Conservation (phyloP, 306 rosid species). For the Hylodesmum podocarpum region DNA sequence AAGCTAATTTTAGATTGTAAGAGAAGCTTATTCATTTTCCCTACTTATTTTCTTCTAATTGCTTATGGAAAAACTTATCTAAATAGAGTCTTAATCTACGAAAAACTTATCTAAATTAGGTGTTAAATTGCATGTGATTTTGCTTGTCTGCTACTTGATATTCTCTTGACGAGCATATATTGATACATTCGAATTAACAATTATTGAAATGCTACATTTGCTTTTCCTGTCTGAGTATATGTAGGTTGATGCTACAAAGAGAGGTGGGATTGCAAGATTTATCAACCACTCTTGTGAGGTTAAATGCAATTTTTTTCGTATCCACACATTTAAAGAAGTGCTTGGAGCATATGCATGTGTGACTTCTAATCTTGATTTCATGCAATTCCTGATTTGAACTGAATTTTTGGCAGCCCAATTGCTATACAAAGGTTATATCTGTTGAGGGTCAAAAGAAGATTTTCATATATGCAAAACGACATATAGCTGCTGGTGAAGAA, state of each 20-base stretch:
- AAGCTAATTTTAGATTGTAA: no score
- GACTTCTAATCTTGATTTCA: slow-evolving; percentile 18
- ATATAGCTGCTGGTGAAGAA: slow-evolving; percentile 90
- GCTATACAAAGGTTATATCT: slow-evolving; percentile 95
- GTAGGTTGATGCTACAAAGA: slow-evolving; percentile 98
- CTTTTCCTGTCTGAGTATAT: slow-evolving; percentile 31
- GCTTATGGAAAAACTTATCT: no score
- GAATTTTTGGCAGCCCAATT: slow-evolving; percentile 78
- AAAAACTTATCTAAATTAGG: background rate
- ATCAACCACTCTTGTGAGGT: slow-evolving; percentile 97
- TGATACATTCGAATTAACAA: background rate
- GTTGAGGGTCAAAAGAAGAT: slow-evolving; percentile 93
- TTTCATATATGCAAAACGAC: slow-evolving; percentile 91
- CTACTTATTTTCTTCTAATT: no score
- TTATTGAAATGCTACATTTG: slow-evolving; percentile 20
- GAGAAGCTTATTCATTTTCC: no score
- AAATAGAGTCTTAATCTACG: background rate
- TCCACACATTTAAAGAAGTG: background rate
- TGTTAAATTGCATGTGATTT: slow-evolving; percentile 10
- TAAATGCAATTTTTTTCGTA: background rate
- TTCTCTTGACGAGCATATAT: background rate
- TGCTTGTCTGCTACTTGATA: background rate
- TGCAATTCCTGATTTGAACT: slow-evolving; percentile 9
- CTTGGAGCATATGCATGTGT: background rate
- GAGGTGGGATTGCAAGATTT: slow-evolving; percentile 96